Evolutionary conservation across 2,329 filamentous ascomycete genomes (phyloP), one percentile per base, ranked within the genome.

Genomic region (Rhinocladiella mackenziei): DNA sequence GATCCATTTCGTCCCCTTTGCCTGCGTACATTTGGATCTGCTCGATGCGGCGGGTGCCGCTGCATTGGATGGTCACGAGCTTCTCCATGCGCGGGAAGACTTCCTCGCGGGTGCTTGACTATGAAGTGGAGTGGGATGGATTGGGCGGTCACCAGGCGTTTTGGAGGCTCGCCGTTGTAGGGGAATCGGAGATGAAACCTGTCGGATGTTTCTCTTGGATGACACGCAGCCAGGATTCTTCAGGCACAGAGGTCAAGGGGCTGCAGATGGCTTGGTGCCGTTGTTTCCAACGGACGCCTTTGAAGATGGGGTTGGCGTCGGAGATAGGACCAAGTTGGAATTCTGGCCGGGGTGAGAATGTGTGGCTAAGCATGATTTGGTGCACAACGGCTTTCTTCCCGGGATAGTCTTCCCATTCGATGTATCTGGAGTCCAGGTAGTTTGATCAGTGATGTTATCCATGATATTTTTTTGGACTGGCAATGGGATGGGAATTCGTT

Each of bases 361-460:
- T 73, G 63, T 78, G 74, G 38, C 65, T 65, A 17, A 65, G 64
- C 10, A 83, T 58, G 35, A 83, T 74, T 43, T 77, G 69, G 34
- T 74, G 71, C 0, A 78, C 81, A 33, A 73, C 65, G 18, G 69
- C 71, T 56, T 82, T 83, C 62, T 84, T 85, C 35, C 83, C 78
- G 0, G 82, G 81, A 41, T 84, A 82, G 9, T 77, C 72, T 58
- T 84, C 81, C 81, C 81, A 84, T 56, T 84, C 81, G 4, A 86
- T 70, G 48, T 83, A 85, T 5, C 77, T 33, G n/a, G 17, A 5
- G 31, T n/a, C n/a, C n/a, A n/a, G n/a, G n/a, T n/a, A n/a, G n/a
- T n/a, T n/a, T n/a, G n/a, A n/a, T n/a, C n/a, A n/a, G n/a, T n/a
- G n/a, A n/a, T n/a, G n/a, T n/a, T n/a, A n/a, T n/a, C n/a, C n/a